Base-by-base conservation (phyloP, 345 rosid genomes). In the Mangifera indica region DNA sequence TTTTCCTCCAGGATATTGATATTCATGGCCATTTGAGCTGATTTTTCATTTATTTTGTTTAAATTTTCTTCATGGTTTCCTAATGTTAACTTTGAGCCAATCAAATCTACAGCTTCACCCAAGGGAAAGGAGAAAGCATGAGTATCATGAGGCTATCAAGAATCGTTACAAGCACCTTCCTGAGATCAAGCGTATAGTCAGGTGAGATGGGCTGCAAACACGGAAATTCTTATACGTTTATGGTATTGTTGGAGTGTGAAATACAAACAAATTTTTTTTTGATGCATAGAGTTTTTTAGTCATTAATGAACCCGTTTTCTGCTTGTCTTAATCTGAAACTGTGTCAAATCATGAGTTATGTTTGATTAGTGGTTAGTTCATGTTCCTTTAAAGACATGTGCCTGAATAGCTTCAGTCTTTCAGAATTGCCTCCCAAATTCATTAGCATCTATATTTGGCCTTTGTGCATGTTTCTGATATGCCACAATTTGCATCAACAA, bases 91-190 rank as follows among this genome's bases (percentile, higher is more conserved):
- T 46, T 22, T 71, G 32, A 56, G 59, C 3, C 54, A 45, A 44
- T 64, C 24, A 20, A 73, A 32, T 48, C 24, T 74, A 68, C 85
- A 95, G 99, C 79, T 88, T 69, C 95, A 87, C 51, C 99, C 98
- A 29, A 91, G 98, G 81, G 99, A 96, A 80, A 81, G 61, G 46
- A 89, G 82, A 82, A 87, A 85, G 83, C 97, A 91, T 20, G 92
- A 93, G 53, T 93, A 96, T 78, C 60, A 85, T 15, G 97, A 93
- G 67, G 92, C 94, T 79, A 82, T 93, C 66, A 89, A 86, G 93
- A 86, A 86, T 56, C 93, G 97, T 8, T 95, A 91, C 82, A 86
- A 88, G 84, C 93, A 92, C 78, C 93, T 95, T 72, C 87, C 86
- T 70, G 98, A 95, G 83, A 80, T 95, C 80, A 89, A 92, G 83